Conservation (phyloP, 495 filamentous ascomycete species). For the Cetradonia linearis region DNA sequence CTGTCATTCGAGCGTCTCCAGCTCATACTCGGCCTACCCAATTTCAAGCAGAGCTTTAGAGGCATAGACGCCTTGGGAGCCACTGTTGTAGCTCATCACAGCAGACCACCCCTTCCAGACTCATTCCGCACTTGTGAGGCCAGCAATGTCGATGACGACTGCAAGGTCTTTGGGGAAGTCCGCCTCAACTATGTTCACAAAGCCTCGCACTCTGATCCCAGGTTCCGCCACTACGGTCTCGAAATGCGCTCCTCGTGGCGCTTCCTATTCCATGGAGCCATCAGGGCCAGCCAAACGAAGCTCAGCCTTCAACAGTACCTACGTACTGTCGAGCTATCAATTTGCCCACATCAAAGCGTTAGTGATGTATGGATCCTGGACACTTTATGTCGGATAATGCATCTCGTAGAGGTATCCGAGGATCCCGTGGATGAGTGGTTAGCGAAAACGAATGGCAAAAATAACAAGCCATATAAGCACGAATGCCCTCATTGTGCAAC, state of each 20-base stretch:
- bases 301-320: neutral
- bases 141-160: neutral
- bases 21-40: neutral
- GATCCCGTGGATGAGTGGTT: conserved; percentile 2
- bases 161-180: too few relatives aligned
- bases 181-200: neutral
- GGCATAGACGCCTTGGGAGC: neutral
- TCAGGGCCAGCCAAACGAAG: neutral
- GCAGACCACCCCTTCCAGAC: neutral
- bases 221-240: neutral
- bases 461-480: neutral
- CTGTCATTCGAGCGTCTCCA: neutral
- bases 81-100: neutral
- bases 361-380: neutral
- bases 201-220: neutral
- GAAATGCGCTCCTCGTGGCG: neutral
- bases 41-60: neutral
- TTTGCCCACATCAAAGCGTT: neutral
- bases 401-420: neutral
- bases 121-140: neutral
- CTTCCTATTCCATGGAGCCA: neutral
- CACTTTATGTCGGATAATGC: neutral
- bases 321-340: neutral
- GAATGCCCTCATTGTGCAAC: neutral
- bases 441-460: neutral